These are phyloP conservation scores for Colletotrichum sp. DNA, from an alignment of 2,329 filamentous ascomycete genomes.

Conservation along the genomic window DNA sequence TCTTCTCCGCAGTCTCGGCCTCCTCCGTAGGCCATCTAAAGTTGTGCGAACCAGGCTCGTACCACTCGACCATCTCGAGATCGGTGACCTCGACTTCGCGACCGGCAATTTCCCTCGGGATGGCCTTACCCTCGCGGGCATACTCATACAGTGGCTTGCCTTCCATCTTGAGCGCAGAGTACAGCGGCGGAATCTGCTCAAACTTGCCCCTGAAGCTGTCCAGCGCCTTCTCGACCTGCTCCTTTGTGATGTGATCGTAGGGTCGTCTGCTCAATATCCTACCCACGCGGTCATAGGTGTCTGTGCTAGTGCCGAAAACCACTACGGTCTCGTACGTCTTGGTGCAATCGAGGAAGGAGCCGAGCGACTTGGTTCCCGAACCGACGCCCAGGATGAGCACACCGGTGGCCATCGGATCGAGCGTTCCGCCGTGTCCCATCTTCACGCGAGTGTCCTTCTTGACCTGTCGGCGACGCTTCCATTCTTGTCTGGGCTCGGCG, in stretches of 20 bases:
- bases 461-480: conserved; percentile 61
- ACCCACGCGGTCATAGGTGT: conserved; percentile 88
- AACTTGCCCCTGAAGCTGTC: conserved; percentile 79
- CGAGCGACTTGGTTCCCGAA: conserved; percentile 82
- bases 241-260: conserved; percentile 82
- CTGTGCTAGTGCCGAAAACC: conserved; percentile 89
- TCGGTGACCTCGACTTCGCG: conserved; percentile 79
- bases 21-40: conserved; percentile 83
- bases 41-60: conserved; percentile 79
- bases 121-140: conserved; percentile 84
- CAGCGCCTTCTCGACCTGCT: conserved; percentile 79
- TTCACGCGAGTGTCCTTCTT: conserved; percentile 77
- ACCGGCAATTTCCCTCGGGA: conserved; percentile 84
- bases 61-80: conserved; percentile 84
- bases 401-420: conserved; percentile 93
- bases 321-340: conserved; percentile 93
- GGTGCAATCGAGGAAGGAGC: conserved; percentile 82
- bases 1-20: conserved; percentile 76
- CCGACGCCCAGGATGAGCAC: conserved; percentile 90
- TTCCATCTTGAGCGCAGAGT: conserved; percentile 90
- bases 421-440: conserved; percentile 93
- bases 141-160: conserved; percentile 97
- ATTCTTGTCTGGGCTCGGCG: conserved; percentile 63
- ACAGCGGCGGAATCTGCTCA: conserved; percentile 90
- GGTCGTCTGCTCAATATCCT: conserved; percentile 78